phyloP scores from a whole-genome alignment of 495 filamentous ascomycete species.

The Cercophora scortea region DNA sequence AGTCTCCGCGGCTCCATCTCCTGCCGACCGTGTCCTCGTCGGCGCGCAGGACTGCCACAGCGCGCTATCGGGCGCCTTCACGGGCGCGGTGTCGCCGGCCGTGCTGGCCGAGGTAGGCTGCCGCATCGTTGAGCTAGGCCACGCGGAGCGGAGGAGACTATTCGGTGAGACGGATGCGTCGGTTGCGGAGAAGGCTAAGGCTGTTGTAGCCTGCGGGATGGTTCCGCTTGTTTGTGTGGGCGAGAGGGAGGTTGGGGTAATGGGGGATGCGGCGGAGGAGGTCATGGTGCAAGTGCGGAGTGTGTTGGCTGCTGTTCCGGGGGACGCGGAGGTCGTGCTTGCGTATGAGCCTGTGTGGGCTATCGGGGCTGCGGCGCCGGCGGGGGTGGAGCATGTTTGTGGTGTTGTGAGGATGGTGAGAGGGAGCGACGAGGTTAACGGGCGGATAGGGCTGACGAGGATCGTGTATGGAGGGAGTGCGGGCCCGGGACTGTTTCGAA shows the following conservation, averaged over 20 bases:
- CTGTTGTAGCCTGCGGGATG: conserved; percentile 58
- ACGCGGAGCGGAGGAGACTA: conserved; percentile 64
- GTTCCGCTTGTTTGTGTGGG: conserved; percentile 76
- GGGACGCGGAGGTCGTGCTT: conserved; percentile 60
- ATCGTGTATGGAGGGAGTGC: conserved; percentile 78
- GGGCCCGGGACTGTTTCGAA: conserved; percentile 63
- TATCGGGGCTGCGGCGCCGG: conserved; percentile 69
- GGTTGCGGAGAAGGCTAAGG: conserved; percentile 58
- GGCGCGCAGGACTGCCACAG: conserved; percentile 72
- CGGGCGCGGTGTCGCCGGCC: conserved; percentile 66
- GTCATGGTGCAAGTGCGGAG: conserved; percentile 55
- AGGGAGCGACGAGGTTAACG: conserved; percentile 28
- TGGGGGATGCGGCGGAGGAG: conserved; percentile 54
- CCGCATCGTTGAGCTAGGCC: conserved; percentile 65
- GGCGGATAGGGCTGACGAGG: conserved; percentile 46
- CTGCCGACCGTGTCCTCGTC: conserved; percentile 38
- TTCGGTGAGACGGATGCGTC: conserved; percentile 64
- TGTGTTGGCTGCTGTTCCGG: conserved; percentile 50
- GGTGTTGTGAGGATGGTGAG: conserved; percentile 59
- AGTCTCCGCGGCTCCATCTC: conserved; percentile 31
- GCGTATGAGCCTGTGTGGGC: conserved; percentile 91
- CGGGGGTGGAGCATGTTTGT: conserved; percentile 61
- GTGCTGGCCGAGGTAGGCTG: conserved; percentile 58
- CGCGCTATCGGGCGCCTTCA: conserved; percentile 61
- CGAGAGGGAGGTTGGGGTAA: conserved; percentile 38